Conservation (phyloP, 495 filamentous ascomycete species). For the Penicillium malachiteum region DNA sequence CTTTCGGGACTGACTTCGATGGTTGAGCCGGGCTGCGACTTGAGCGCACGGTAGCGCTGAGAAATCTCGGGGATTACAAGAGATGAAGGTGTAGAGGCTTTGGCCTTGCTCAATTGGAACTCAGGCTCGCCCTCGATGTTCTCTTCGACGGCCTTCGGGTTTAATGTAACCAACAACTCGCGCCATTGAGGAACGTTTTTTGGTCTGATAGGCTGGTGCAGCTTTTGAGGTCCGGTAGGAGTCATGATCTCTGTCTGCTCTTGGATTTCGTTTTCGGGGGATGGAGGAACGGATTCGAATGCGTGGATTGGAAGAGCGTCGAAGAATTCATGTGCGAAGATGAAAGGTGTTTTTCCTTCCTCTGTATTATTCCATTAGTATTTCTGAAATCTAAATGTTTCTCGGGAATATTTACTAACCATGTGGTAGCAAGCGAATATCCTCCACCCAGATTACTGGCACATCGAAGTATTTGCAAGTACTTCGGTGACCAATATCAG, state of each 20-base stretch:
- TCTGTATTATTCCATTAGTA: slow-evolving; percentile 11
- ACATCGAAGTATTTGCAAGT: slow-evolving; percentile 70
- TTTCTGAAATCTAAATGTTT: background rate
- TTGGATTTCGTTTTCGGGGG: slow-evolving; percentile 31
- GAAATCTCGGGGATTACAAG: slow-evolving; percentile 84
- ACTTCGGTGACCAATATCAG: slow-evolving; percentile 72
- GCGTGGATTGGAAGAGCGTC: slow-evolving; percentile 98
- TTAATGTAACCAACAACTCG: slow-evolving; percentile 76
- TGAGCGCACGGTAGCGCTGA: slow-evolving; percentile 73
- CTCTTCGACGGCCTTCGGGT: slow-evolving; percentile 54
- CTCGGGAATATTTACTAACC: slow-evolving; percentile 39
- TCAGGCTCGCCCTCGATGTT: slow-evolving; percentile 56
- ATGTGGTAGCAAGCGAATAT: slow-evolving; percentile 77
- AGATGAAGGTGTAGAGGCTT: slow-evolving; percentile 73
- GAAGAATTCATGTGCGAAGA: slow-evolving; percentile 97
- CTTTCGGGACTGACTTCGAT: slow-evolving; percentile 91
- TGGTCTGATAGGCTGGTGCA: slow-evolving; percentile 43
- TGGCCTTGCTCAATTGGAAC: slow-evolving; percentile 79
- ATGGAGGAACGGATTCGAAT: slow-evolving; percentile 69
- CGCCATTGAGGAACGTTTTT: slow-evolving; percentile 70
- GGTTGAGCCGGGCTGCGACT: slow-evolving; percentile 56
- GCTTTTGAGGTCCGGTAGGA: slow-evolving; percentile 42
- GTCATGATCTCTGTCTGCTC: slow-evolving; percentile 45
- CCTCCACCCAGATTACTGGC: slow-evolving; percentile 87
- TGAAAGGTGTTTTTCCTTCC: slow-evolving; percentile 76